Evolutionary conservation across 805 yeast genomes (phyloP).

Genomic region (Wickerhamiella cacticola): DNA sequence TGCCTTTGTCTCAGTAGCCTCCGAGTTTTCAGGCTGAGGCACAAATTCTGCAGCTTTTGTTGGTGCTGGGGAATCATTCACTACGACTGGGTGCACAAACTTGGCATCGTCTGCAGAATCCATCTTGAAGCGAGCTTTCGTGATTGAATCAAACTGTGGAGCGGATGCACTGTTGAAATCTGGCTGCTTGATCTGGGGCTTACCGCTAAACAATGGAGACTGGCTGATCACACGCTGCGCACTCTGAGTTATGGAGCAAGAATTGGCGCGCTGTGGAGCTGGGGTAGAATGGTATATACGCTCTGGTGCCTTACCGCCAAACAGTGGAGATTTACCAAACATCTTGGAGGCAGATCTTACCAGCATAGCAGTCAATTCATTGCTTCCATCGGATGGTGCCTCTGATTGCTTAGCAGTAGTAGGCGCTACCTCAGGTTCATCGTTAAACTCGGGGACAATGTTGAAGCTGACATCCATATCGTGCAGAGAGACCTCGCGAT

Average conservation of each 20-base stretch:
- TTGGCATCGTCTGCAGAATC: neutral
- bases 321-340: conserved; percentile 8
- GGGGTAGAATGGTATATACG: conserved; percentile 3
- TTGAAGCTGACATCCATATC: conserved; percentile 9
- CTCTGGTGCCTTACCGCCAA: conserved; percentile 5
- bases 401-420: neutral
- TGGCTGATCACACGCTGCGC: neutral
- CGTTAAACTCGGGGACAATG: conserved; percentile 9
- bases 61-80: too few relatives aligned
- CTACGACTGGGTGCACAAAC: conserved; percentile 5
- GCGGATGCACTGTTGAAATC: neutral
- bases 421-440: too few relatives aligned
- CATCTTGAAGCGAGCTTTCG: conserved; percentile 7
- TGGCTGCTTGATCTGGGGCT: neutral
- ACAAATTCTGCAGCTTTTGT: neutral
- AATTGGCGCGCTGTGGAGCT: neutral
- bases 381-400: too few relatives aligned
- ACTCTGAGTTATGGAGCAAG: neutral
- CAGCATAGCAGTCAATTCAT: neutral
- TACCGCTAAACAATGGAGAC: conserved; percentile 8
- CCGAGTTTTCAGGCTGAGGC: neutral
- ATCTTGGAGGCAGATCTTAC: conserved; percentile 6
- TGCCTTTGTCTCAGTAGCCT: neutral
- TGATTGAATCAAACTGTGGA: conserved; percentile 2
- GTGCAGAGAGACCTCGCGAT: conserved; percentile 1